Evolutionary conservation across 2,329 filamentous ascomycete genomes (phyloP).

Genomic region (Scedosporium aurantiacum): DNA sequence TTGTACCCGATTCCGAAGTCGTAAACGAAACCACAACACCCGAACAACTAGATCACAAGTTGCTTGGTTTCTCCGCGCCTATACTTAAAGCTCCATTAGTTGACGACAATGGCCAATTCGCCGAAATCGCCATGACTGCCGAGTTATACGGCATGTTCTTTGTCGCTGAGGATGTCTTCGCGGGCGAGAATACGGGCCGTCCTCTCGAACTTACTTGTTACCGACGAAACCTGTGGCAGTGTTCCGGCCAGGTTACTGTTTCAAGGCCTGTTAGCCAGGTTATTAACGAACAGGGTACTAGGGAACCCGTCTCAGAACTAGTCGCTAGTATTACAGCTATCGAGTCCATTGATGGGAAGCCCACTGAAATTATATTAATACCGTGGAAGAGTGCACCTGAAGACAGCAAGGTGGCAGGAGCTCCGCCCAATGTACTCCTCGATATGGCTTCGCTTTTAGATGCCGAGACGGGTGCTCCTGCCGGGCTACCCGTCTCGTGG

Average conservation of each 20-base stretch:
- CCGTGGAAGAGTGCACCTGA: slow-evolving; percentile 74
- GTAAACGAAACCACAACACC: slow-evolving; percentile 17
- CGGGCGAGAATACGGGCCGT: slow-evolving; percentile 42
- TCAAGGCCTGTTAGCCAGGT: slow-evolving; percentile 62
- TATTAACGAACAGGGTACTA: slow-evolving; percentile 62
- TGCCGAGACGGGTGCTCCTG: slow-evolving; percentile 61
- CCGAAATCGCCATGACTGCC: slow-evolving; percentile 56
- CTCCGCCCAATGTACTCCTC: slow-evolving; percentile 43
- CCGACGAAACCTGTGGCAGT: slow-evolving; percentile 87
- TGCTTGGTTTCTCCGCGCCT: slow-evolving; percentile 62
- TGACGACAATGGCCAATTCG: slow-evolving; percentile 53
- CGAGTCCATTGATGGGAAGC: slow-evolving; percentile 85
- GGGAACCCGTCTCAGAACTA: slow-evolving; percentile 65
- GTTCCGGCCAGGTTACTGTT: slow-evolving; percentile 74
- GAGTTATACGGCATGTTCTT: slow-evolving; percentile 86
- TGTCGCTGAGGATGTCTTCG: slow-evolving; percentile 70
- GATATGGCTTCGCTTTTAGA: slow-evolving; percentile 49
- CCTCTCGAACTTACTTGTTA: slow-evolving; percentile 88
- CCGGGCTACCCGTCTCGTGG: slow-evolving; percentile 80
- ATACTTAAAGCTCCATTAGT: slow-evolving; percentile 49
- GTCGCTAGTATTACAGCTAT: slow-evolving; percentile 74
- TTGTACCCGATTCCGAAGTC: slow-evolving; percentile 29
- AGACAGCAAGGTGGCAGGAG: slow-evolving; percentile 35
- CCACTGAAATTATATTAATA: slow-evolving; percentile 90
- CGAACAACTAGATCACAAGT: slow-evolving; percentile 47